phyloP scores from a whole-genome alignment of 805 yeast species.

The Kluyveromyces wickerhamii region DNA sequence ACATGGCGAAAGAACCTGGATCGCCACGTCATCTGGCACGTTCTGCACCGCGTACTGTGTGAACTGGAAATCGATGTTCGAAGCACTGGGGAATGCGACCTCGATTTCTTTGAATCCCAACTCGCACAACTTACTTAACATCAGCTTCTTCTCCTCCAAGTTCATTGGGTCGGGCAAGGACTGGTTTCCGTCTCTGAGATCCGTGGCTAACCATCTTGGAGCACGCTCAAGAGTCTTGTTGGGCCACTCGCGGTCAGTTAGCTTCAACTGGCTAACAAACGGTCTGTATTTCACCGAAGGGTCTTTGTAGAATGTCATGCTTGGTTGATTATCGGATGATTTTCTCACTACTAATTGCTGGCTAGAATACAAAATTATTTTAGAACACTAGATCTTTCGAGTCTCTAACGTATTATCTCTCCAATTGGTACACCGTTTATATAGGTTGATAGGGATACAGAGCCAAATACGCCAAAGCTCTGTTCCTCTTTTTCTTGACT shows the following conservation, averaged over 20 bases:
- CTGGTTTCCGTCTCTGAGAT: slow-evolving; percentile 78
- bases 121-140: slow-evolving; percentile 59
- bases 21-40: slow-evolving; percentile 69
- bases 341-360: no score
- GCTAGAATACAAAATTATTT: no score
- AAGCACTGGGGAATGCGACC: slow-evolving; percentile 75
- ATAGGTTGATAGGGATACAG: no score
- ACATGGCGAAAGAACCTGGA: slow-evolving; percentile 72
- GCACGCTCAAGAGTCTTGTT: slow-evolving; percentile 45
- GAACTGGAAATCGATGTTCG: slow-evolving; percentile 74
- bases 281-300: slow-evolving; percentile 57
- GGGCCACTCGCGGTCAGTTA: slow-evolving; percentile 71
- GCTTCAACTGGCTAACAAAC: slow-evolving; percentile 42
- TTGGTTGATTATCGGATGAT: no score
- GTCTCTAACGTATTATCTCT: no score
- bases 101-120: slow-evolving; percentile 79
- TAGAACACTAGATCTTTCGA: no score
- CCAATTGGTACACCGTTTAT: no score
- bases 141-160: slow-evolving; percentile 65
- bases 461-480: no score
- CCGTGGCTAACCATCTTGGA: slow-evolving; percentile 81
- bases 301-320: slow-evolving; percentile 35
- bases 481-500: no score
- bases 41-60: slow-evolving; percentile 65
- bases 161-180: slow-evolving; percentile 83